Base-by-base conservation (phyloP, 1,139 yeast genomes). In the Candida neerlandica region DNA sequence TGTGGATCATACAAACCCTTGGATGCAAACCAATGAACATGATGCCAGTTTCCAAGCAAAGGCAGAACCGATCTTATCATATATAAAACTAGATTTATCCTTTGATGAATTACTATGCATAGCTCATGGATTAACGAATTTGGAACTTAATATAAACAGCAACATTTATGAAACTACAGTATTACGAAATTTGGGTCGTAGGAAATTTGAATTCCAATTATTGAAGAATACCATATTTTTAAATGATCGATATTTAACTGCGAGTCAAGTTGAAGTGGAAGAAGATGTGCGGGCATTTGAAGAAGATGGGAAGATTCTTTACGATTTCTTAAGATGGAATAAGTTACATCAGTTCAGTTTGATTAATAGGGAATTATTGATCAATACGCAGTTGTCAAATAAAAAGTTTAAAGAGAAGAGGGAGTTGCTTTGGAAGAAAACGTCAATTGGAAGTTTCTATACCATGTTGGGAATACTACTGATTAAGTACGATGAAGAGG, bases 371-470 rank as follows among this genome's bases (percentile, higher is more conserved):
- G 53, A 50, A 23, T 45, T 50, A 14, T 41, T 53, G 14, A 41
- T 41, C 2, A 34, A 29, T 34, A 41, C 41, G 27, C 3, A 19
- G 14, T 14, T 49, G 26, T 11, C 44, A 2, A 12, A 21, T 5
- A 56, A 54, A 5, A 56, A 53, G 15, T 55, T 53, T 37, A 37
- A 50, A 11, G 43, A 35, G 5, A 53, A 49, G 39, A 52, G 55
- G 42, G 29, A 43, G 5, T 47, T 42, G 21, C 62, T 75, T 2
- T 53, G 56, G 23, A 66, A 68, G 23, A 54, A 58, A 10, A 62
- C 78, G 0, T 53, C 66, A 27, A 58, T 74, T 5, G 77, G 73
- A 5, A 66, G 76, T 44, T 75, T 76, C 50, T 70, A 70, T 52
- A 69, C 77, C 2, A 57, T 76, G 66, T 54, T 75, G 6, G 81